Evolutionary conservation across 2,329 filamentous ascomycete genomes (phyloP).

Genomic region (Exophiala viscosa): DNA sequence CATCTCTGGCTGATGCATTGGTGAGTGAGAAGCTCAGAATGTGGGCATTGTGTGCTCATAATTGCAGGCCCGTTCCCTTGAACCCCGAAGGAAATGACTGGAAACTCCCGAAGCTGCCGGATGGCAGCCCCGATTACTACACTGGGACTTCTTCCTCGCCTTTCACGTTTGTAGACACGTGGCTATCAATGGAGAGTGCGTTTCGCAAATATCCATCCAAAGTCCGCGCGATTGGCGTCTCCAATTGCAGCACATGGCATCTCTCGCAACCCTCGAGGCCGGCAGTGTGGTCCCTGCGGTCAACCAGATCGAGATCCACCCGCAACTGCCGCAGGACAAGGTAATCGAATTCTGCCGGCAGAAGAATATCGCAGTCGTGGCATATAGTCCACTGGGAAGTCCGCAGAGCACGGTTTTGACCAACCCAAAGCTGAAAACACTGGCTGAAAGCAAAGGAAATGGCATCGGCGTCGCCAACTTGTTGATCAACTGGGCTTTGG

Average conservation of each 20-base stretch:
- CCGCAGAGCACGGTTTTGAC: no score
- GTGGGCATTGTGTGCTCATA: no score
- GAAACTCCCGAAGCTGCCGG: background rate
- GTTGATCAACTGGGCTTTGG: no score
- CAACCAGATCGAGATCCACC: conserved; percentile 30
- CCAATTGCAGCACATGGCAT: conserved; percentile 56
- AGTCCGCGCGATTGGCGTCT: conserved; percentile 65
- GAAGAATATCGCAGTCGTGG: background rate
- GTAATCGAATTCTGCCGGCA: conserved; percentile 25
- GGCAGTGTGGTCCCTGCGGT: conserved; percentile 31
- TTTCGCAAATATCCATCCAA: conserved; percentile 48
- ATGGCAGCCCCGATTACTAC: background rate
- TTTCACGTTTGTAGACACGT: conserved; percentile 46
- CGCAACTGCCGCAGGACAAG: conserved; percentile 30
- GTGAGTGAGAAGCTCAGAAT: background rate
- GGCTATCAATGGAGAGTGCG: conserved; percentile 60
- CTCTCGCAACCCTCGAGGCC: conserved; percentile 38
- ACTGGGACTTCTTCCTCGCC: background rate
- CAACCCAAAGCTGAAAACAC: no score
- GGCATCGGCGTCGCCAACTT: no score
- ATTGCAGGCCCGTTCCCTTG: conserved; percentile 29
- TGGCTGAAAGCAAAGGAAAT: no score
- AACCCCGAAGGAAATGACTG: conserved; percentile 6
- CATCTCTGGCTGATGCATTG: conserved; percentile 58
- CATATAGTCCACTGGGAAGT: conserved; percentile 10